These are phyloP conservation scores for Hypoxylon sp. DNA, from an alignment of 2,329 filamentous ascomycete species.

Conservation along the genomic window DNA sequence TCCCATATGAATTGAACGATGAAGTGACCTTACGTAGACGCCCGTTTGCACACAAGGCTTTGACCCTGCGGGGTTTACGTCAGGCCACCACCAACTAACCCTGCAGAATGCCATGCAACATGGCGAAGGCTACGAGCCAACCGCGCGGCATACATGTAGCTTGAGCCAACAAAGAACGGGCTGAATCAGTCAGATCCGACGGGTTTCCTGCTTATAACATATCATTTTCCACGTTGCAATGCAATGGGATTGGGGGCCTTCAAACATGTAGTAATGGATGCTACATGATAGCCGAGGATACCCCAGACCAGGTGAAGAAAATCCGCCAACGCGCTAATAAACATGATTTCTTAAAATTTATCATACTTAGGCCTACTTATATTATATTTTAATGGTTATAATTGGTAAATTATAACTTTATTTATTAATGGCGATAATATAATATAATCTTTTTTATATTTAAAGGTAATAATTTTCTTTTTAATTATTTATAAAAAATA, in stretches of 20 bases:
- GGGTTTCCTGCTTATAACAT: not conserved
- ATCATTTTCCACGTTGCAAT: constrained; percentile 1
- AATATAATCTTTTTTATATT: too few species aligned
- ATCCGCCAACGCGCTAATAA: too few species aligned
- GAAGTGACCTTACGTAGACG: not conserved
- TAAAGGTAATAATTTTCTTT: too few species aligned
- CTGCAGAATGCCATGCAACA: constrained; percentile 32
- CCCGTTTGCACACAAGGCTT: constrained; percentile 2
- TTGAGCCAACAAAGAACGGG: constrained; percentile 8
- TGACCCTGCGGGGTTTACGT: constrained; percentile 26
- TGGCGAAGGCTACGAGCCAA: constrained; percentile 11
- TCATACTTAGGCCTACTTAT: too few species aligned
- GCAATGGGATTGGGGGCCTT: not conserved
- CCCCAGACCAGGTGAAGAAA: too few species aligned
- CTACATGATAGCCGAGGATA: not conserved
- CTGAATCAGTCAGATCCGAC: not conserved
- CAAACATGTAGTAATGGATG: not conserved
- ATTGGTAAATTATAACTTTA: too few species aligned
- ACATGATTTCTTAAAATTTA: too few species aligned
- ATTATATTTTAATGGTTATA: too few species aligned
- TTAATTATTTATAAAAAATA: too few species aligned
- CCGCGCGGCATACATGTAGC: not conserved
- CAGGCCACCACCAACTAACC: constrained; percentile 26
- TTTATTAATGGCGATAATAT: too few species aligned
- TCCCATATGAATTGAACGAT: not conserved